Percentiles rank a stretch among this genome's conserved stretches.
phyloP scores from a whole-genome alignment of 768 basidiomycete species.

The Russula emetica region DNA sequence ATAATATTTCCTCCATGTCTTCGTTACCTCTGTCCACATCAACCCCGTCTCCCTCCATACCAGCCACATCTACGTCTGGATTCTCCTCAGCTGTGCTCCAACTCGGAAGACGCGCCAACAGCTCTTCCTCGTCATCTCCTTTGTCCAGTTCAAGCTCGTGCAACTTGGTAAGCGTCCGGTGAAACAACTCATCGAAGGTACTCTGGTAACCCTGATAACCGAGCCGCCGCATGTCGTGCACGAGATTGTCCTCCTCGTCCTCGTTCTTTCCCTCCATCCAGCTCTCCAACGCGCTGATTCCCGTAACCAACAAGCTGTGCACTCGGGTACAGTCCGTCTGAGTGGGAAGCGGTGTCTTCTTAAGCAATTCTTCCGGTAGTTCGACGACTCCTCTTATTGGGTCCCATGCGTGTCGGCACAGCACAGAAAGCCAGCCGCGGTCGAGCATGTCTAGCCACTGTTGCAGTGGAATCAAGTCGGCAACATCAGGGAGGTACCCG shows the following conservation, averaged over 20 bases:
- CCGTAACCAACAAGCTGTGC: slow-evolving; percentile 58
- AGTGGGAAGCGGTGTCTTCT: slow-evolving; percentile 44
- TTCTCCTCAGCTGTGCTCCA: slow-evolving; percentile 1
- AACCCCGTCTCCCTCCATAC: neutral
- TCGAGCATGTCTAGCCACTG: slow-evolving; percentile 73
- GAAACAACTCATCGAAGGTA: slow-evolving; percentile 60
- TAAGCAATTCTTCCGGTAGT: slow-evolving; percentile 40
- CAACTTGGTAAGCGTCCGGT: slow-evolving; percentile 55
- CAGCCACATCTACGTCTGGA: neutral
- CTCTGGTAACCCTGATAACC: slow-evolving; percentile 61
- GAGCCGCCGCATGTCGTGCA: slow-evolving; percentile 43
- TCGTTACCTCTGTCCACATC: slow-evolving; percentile 3
- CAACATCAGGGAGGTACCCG: slow-evolving; percentile 51
- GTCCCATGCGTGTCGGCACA: slow-evolving; percentile 66
- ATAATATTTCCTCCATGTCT: slow-evolving; percentile 13
- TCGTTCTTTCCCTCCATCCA: slow-evolving; percentile 48
- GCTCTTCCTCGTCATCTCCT: slow-evolving; percentile 14
- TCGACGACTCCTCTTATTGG: slow-evolving; percentile 41
- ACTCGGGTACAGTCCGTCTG: slow-evolving; percentile 73
- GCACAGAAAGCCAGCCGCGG: slow-evolving; percentile 64
- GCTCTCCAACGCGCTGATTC: slow-evolving; percentile 59
- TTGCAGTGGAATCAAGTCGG: slow-evolving; percentile 49
- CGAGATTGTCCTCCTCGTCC: slow-evolving; percentile 31
- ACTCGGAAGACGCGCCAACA: slow-evolving; percentile 10
- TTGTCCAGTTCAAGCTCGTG: slow-evolving; percentile 34